Base-by-base conservation (phyloP, 176 grass and related monocot genomes). In the Puya raimondii region DNA sequence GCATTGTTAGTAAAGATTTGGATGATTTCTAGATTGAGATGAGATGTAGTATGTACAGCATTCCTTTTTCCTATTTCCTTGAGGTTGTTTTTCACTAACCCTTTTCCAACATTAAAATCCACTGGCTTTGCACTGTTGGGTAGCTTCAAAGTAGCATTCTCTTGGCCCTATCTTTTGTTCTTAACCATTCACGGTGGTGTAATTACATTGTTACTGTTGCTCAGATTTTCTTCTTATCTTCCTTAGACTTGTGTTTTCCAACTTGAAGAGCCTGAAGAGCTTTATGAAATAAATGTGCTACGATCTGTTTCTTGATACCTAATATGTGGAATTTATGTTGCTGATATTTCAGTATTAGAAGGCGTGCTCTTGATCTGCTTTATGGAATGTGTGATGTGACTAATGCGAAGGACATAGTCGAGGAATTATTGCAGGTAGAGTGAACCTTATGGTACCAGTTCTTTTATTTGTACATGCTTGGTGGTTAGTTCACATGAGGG, bases 361-460 rank as follows among this genome's bases (percentile, higher is more conserved):
- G 89, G 51, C 85, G 94, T 64, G 89, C 94, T 86, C 94, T 99
- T 73, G 94, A 99, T 91, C 80, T 99, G 66, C 64, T 99, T 25
- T 99, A 99, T 82, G 94, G 94, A 53, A 99, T 99, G 89, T 99
- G 94, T 80, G 94, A 99, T 82, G 85, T 99, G 69, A 93, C 89
- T 51, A 99, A 99, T 53, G 94, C 94, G 2, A 99, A 93, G 78
- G 94, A 99, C 86, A 99, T 99, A 77, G 94, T 99, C 0, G 94
- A 99, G 72, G 94, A 99, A 70, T 91, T 99, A 51, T 84, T 99
- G 84, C 89, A 93, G 94, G 94, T 99, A 90, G 70, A 64, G 13
- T 64, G 69, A 69, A 76, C 73, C 25, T 52, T 74, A 14, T 76
- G 23, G 72, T 75, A 52, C 14, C 53, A 17, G 14, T 49, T 11